Percentiles rank a stretch among this genome's conserved stretches.
These are phyloP conservation scores for Agrocybe chaxingu DNA, from an alignment of 768 basidiomycete genomes.

Conservation along the genomic window DNA sequence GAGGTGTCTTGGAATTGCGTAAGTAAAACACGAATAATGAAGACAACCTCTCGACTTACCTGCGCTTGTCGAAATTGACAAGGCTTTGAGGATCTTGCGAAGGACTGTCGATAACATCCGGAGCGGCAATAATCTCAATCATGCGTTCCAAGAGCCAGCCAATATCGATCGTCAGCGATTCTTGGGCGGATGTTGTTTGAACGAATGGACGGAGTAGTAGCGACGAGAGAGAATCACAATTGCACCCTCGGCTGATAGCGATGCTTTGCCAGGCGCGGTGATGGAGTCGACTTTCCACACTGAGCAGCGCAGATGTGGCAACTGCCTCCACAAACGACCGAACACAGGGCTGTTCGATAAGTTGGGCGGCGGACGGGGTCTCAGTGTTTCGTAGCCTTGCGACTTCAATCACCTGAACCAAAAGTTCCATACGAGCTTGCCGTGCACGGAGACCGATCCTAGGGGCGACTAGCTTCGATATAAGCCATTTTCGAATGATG, in stretches of 20 bases:
- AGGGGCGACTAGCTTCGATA: slow-evolving; percentile 64
- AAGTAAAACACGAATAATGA: neutral
- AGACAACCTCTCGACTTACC: slow-evolving; percentile 35
- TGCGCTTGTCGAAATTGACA: slow-evolving; percentile 80
- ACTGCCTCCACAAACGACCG: slow-evolving; percentile 82
- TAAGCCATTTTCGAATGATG: slow-evolving; percentile 77
- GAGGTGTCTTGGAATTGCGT: slow-evolving; percentile 49
- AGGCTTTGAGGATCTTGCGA: slow-evolving; percentile 54
- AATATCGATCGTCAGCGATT: slow-evolving; percentile 67
- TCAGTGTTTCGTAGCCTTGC: slow-evolving; percentile 61
- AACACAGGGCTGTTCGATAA: slow-evolving; percentile 58
- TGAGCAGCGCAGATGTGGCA: slow-evolving; percentile 70
- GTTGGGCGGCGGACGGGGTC: slow-evolving; percentile 28
- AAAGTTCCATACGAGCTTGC: slow-evolving; percentile 69
- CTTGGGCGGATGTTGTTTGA: slow-evolving; percentile 40
- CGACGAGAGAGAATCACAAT: slow-evolving; percentile 57
- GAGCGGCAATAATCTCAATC: slow-evolving; percentile 72
- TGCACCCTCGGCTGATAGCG: slow-evolving; percentile 55
- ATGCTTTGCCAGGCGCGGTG: slow-evolving; percentile 77
- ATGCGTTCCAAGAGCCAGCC: slow-evolving; percentile 84
- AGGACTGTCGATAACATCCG: slow-evolving; percentile 61
- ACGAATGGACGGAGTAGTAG: slow-evolving; percentile 52
- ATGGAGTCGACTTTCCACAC: slow-evolving; percentile 77
- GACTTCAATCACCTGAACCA: slow-evolving; percentile 72
- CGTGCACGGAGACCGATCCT: slow-evolving; percentile 60